phyloP scores from a whole-genome alignment of 2,329 filamentous ascomycete species.

The Sphaerulina musiva region DNA sequence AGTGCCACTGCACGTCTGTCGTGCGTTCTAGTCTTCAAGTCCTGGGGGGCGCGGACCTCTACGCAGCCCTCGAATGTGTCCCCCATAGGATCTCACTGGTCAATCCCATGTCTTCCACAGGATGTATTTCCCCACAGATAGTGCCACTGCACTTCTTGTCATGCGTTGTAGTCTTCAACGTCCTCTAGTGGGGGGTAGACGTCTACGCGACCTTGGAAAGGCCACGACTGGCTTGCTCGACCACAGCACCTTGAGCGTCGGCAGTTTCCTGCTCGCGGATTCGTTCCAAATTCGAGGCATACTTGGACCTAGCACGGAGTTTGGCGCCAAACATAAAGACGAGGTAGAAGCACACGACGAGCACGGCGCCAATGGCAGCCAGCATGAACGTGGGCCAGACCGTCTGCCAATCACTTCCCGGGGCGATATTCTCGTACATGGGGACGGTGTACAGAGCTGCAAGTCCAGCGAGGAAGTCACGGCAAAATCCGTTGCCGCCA shows the following conservation, averaged over 20 bases:
- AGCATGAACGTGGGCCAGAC: conserved; percentile 51
- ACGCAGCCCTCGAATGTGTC: no score
- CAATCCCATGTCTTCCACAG: no score
- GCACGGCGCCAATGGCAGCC: conserved; percentile 44
- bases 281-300: conserved; percentile 41
- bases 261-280: conserved; percentile 25
- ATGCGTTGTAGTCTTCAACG: no score
- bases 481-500: conserved; percentile 66
- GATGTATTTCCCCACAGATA: no score
- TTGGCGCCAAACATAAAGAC: conserved; percentile 44
- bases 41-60: no score
- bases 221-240: no score
- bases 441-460: conserved; percentile 62
- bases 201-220: no score
- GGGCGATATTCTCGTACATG: conserved; percentile 30
- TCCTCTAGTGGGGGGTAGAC: no score
- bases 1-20: no score
- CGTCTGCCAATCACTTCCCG: conserved; percentile 24
- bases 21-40: no score
- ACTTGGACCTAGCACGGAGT: conserved; percentile 44
- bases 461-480: conserved; percentile 67
- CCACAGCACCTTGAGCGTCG: neutral
- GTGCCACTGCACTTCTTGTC: no score
- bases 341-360: conserved; percentile 50
- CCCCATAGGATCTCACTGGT: no score